These are phyloP conservation scores for Blepharisma japonicum DNA, from an alignment of 73 alveolate species.

Conservation along the genomic window DNA sequence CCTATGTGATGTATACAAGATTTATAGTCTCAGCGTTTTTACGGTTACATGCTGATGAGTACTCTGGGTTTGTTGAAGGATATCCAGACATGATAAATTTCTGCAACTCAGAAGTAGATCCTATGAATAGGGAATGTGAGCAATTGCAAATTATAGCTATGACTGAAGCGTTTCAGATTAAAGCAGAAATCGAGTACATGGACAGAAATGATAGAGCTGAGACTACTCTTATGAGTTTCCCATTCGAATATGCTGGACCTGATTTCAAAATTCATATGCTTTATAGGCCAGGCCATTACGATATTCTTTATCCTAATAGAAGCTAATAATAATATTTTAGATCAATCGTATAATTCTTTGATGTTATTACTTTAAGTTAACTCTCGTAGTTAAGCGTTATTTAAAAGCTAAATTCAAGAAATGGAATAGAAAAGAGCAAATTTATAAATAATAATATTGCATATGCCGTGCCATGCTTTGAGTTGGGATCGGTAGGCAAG, in stretches of 20 bases:
- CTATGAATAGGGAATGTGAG: slow-evolving; percentile 60
- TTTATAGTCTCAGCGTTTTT: slow-evolving; percentile 70
- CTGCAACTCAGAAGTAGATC: slow-evolving; percentile 60
- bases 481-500: too few relatives aligned
- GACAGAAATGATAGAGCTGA: slow-evolving; percentile 38
- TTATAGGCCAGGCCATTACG: slow-evolving; percentile 65
- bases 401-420: too few relatives aligned
- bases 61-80: slow-evolving; percentile 71
- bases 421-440: too few relatives aligned
- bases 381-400: too few relatives aligned
- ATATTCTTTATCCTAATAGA: slow-evolving; percentile 38
- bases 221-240: slow-evolving; percentile 37
- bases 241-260: slow-evolving; percentile 46
- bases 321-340: too few relatives aligned
- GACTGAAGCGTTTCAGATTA: slow-evolving; percentile 35
- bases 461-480: too few relatives aligned
- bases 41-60: slow-evolving; percentile 60
- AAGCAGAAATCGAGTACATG: slow-evolving; percentile 39
- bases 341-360: too few relatives aligned
- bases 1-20: slow-evolving; percentile 57
- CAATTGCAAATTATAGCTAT: slow-evolving; percentile 52
- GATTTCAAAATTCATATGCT: slow-evolving; percentile 39
- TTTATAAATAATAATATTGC: too few relatives aligned
- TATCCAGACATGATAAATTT: slow-evolving; percentile 37
- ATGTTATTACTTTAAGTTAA: too few relatives aligned